Conservation (phyloP, 768 basidiomycete genomes). For the Polyporus arcularius region DNA sequence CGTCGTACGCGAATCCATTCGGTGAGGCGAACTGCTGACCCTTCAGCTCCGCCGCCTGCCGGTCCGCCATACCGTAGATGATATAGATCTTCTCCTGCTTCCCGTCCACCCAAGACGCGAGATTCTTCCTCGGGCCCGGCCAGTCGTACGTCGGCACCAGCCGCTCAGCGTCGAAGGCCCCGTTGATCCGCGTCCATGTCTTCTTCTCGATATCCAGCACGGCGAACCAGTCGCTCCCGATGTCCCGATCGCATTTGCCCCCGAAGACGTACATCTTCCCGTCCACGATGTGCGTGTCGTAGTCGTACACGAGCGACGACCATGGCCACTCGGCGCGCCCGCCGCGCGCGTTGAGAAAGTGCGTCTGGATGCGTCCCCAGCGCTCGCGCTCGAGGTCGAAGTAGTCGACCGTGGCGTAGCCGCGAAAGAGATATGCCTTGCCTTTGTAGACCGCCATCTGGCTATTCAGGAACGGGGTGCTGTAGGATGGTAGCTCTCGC, state of each 20-base stretch:
- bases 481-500: conserved; percentile 21
- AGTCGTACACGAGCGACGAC: conserved; percentile 12
- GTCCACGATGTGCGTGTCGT: conserved; percentile 22
- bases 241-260: conserved; percentile 30
- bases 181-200: conserved; percentile 33
- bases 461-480: conserved; percentile 7
- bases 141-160: conserved; percentile 21
- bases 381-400: conserved; percentile 38
- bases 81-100: conserved; percentile 34
- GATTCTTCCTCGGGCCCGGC: conserved; percentile 38
- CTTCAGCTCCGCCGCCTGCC: conserved; percentile 29
- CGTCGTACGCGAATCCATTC: conserved; percentile 30
- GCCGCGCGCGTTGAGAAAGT: conserved; percentile 15
- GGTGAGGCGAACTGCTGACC: conserved; percentile 27
- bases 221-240: conserved; percentile 42
- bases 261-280: conserved; percentile 42
- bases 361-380: conserved; percentile 36
- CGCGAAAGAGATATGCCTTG: conserved; percentile 40
- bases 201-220: conserved; percentile 37
- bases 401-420: conserved; percentile 31
- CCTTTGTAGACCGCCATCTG: conserved; percentile 28
- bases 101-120: conserved; percentile 37
- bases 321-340: conserved; percentile 20
- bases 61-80: conserved; percentile 39
- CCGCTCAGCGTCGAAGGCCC: conserved; percentile 11